Conservation (phyloP, 164 flowering plant species). For the Sedum album region DNA sequence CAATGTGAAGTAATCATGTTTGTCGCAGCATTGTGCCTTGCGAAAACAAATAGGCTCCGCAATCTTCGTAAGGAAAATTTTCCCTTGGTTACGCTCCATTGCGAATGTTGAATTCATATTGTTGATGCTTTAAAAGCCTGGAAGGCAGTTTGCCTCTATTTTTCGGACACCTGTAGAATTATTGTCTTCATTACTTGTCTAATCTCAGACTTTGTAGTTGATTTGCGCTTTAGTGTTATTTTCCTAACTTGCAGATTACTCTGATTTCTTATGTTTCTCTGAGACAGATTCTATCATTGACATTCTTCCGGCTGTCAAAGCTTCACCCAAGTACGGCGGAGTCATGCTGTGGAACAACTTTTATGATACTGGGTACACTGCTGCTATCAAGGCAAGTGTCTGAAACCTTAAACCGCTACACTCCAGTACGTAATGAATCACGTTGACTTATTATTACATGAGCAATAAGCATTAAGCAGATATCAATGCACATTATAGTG, state of each 20-base stretch:
- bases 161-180: too few species aligned
- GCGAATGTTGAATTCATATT: too few species aligned
- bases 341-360: slow-evolving; percentile 18
- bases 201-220: neutral
- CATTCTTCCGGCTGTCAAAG: slow-evolving; percentile 10
- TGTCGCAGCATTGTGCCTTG: too few species aligned
- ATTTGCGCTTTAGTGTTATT: neutral
- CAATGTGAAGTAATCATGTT: too few species aligned
- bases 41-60: too few species aligned
- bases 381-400: slow-evolving; percentile 9
- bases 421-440: neutral
- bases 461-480: neutral
- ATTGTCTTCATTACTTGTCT: neutral
- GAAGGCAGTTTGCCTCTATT: too few species aligned
- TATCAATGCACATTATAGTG: neutral
- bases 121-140: too few species aligned
- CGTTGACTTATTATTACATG: neutral
- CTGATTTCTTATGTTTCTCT: neutral
- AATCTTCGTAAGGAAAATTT: too few species aligned
- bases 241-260: neutral
- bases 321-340: slow-evolving; percentile 19
- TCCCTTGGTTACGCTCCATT: too few species aligned
- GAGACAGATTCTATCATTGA: slow-evolving; percentile 2
- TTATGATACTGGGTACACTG: slow-evolving; percentile 13
- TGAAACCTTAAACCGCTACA: neutral